Evolutionary conservation across 2,329 filamentous ascomycete species (phyloP).

Genomic region (Xylaria sp.): DNA sequence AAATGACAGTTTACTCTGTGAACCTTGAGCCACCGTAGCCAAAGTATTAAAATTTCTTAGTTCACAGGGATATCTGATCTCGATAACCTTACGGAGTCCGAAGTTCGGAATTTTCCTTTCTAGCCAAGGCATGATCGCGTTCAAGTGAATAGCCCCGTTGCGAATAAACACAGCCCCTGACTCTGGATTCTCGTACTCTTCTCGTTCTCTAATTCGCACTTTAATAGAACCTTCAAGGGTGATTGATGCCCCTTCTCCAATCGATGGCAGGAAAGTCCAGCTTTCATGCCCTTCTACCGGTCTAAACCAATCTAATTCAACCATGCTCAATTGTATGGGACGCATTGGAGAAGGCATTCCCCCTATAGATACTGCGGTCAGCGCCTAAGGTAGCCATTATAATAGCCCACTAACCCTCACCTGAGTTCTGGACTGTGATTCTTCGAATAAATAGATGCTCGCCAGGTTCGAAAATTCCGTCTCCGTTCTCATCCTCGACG

Average conservation of each 20-base stretch:
- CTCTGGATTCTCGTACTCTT: conserved; percentile 12
- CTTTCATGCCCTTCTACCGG: not conserved
- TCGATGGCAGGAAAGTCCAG: conserved; percentile 10
- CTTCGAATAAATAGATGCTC: conserved; percentile 17
- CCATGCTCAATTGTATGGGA: conserved; percentile 3
- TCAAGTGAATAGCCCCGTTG: conserved; percentile 2
- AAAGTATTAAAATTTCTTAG: conserved; percentile 12
- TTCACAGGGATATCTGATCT: conserved; percentile 17
- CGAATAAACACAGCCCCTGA: conserved; percentile 5
- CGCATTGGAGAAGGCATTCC: conserved; percentile 17
- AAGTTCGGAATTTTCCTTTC: conserved; percentile 19
- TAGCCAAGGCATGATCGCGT: conserved; percentile 12
- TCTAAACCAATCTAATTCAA: conserved; percentile 17
- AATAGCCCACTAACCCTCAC: conserved; percentile 10
- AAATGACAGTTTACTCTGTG: conserved; percentile 20
- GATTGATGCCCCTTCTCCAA: conserved; percentile 14
- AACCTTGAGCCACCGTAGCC: conserved; percentile 15
- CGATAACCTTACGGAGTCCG: conserved; percentile 4
- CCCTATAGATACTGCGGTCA: conserved; percentile 2
- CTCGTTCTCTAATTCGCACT: conserved; percentile 16
- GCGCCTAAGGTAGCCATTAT: conserved; percentile 1
- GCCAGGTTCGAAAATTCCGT: conserved; percentile 16
- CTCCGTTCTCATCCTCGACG: conserved; percentile 19
- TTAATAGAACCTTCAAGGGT: conserved; percentile 12
- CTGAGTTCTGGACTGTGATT: conserved; percentile 15